Evolutionary conservation across 106 monocot genomes (phyloP).

Genomic region (Ottelia alismoides): DNA sequence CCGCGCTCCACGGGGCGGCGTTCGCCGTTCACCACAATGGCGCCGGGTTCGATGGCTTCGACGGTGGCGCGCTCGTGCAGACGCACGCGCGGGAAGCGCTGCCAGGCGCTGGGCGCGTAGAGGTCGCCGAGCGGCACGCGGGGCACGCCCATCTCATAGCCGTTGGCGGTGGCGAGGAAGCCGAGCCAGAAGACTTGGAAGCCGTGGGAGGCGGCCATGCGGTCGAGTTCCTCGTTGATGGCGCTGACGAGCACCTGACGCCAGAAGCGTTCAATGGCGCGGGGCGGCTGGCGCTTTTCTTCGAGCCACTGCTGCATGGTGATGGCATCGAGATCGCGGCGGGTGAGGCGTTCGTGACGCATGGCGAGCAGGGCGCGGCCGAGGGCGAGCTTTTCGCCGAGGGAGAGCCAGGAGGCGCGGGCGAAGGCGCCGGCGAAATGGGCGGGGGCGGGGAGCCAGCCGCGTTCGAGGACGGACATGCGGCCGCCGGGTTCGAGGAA

Average conservation of each 20-base stretch:
- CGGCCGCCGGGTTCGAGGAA: background rate
- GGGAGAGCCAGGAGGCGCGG: no score
- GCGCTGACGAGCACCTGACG: background rate
- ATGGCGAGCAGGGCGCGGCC: background rate
- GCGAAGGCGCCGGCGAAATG: no score
- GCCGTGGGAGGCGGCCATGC: no score
- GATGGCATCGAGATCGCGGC: background rate
- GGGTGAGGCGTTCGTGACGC: no score
- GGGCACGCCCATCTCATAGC: background rate
- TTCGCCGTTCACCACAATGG: background rate
- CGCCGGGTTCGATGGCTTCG: background rate
- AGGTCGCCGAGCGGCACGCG: background rate
- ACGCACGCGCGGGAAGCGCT: background rate
- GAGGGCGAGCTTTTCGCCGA: background rate
- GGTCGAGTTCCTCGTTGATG: background rate
- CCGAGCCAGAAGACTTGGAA: background rate
- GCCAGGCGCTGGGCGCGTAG: background rate
- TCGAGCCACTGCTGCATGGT: background rate
- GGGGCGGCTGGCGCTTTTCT: background rate
- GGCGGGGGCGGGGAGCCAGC: no score
- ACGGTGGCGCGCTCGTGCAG: background rate
- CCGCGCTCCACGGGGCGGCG: no score
- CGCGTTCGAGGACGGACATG: no score
- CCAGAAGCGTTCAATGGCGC: background rate
- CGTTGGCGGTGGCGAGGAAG: background rate